Conservation (phyloP, 2,329 filamentous ascomycete species). For the Tolypocladium sp. region DNA sequence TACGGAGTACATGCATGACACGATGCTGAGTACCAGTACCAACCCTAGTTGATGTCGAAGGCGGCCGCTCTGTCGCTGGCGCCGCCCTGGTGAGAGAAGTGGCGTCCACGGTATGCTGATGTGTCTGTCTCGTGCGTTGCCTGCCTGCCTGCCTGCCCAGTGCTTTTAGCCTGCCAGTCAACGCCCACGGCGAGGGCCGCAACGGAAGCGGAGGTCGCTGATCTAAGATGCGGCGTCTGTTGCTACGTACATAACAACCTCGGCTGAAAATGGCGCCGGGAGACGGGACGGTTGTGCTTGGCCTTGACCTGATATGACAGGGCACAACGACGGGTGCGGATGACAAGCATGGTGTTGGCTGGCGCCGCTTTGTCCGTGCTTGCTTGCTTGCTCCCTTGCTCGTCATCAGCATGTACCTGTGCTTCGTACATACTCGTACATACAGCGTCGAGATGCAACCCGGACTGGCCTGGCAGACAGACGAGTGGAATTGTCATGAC, state of each 20-base stretch:
- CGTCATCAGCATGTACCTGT: no score
- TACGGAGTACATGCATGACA: neutral
- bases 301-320: neutral
- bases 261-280: constrained; percentile 5
- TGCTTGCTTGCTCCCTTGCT: neutral
- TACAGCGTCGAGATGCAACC: neutral
- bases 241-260: neutral
- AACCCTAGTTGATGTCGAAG: neutral
- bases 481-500: neutral
- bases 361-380: neutral
- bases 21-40: neutral
- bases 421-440: no score
- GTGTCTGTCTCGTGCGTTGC: neutral
- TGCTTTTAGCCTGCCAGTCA: neutral
- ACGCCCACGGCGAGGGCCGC: neutral
- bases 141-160: neutral
- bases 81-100: neutral
- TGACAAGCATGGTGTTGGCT: neutral
- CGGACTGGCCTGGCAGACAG: neutral
- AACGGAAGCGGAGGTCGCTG: neutral
- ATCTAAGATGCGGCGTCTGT: constrained; percentile 2
- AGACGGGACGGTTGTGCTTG: neutral
- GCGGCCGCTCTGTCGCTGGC: neutral
- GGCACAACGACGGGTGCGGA: neutral
- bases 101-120: neutral